Evolutionary conservation across 306 rosid species (phyloP), one percentile per base, ranked within the genome.

Genomic region (Echinosophora koreensis): DNA sequence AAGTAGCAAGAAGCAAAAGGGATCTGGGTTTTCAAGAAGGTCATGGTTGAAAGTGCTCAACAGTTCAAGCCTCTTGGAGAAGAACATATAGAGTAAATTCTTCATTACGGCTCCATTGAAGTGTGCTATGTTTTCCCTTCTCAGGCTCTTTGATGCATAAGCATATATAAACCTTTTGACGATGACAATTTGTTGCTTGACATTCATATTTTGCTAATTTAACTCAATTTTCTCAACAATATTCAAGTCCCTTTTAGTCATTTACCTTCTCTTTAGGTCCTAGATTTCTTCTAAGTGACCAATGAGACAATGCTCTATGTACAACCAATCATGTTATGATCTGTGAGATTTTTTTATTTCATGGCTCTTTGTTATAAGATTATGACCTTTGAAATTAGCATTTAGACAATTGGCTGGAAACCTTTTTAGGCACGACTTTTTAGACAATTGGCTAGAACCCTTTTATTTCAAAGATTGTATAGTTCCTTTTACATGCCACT

Each of bases 21-120:
- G 8, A 77, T 79, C 51, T 86, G 90, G 89, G 84, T 81, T 18
- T 47, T 84, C 5, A 87, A 83, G 77, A 88, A 89, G 73, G 86
- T 87, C 17, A 85, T 90, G 77, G 82, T 75, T n/a, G 96, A 92
- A 75, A 85, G 13, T 55, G 52, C 17, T 49, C 86, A 83, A 63
- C 88, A 82, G n/a, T 87, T 85, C 78, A 79, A 78, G 77, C 73
- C 89, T 41, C 90, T 90, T 60, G 97, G 92, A 64, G 98, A 92
- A 47, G 93, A 86, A 65, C 90, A 94, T 63, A 92, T 94, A 2
- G 92, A 94, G 77, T 96, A 94, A 78, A 94, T 94, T 97, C 88
- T 92, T 64, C 81, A 94, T 80, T 92, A 91, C 22, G 96, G 97
- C 3, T 90, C 96, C 1, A 59, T 94, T 84, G 98, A 94, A 80